Base-by-base conservation (phyloP, 1,284 basidiomycete genomes). In the Leccinum subrobustum region DNA sequence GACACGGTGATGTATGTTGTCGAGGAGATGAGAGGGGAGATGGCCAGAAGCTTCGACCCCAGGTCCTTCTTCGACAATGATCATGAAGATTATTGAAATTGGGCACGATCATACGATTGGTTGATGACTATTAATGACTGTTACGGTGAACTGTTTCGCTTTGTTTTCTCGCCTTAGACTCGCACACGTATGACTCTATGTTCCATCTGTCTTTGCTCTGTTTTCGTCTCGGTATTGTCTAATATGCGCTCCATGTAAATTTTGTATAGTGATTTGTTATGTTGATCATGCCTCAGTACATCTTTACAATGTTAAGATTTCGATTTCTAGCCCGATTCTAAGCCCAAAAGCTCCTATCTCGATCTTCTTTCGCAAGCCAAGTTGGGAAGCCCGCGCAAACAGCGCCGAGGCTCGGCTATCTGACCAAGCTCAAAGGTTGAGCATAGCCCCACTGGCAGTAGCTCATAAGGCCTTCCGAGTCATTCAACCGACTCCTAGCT, bases 11-110 rank as follows among this genome's bases (percentile, higher is more conserved):
- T 63, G 64, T 39, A 59, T 1, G 37, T 64, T 1, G 37, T 75
- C n/a, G 47, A 59, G 37, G 62, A 66, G 51, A 59, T 72, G 63
- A 67, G 71, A 52, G 61, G 60, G 47, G 70, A 62, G 48, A 29
- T 62, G 7, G 20, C 57, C 8, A 60, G 53, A 47, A 58, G 58
- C 16, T 62, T 72, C 5, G 63, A 70, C 23, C 62, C 63, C 2
- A 63, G 14, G 50, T 52, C 59, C 16, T 56, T 63, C 11, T 75
- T 73, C 39, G 35, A 61, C 2, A n/a, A 18, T 3, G 62, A 27
- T 27, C 25, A 62, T 6, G 71, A 69, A 3, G 25, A 33, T 33
- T 39, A 56, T 48, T 63, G 56, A 67, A 25, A 14, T 25, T 57
- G 54, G 57, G 3, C 25, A 50, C 14, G 20, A 31, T 27, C 29